Conservation (phyloP, 2,329 filamentous ascomycete species). For the Trichoderma gracile region DNA sequence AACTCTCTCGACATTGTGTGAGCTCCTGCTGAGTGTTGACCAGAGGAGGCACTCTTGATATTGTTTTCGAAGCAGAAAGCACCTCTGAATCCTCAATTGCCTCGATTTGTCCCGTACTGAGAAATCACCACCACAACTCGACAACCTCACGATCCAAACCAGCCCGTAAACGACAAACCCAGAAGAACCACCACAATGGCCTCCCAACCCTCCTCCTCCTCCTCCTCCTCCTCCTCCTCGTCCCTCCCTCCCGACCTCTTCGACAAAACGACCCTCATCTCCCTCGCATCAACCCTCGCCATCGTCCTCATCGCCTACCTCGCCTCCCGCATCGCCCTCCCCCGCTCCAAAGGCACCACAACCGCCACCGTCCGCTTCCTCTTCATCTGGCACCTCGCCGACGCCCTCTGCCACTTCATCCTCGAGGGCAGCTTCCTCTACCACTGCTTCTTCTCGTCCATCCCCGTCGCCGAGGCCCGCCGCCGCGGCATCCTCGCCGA, state of each 20-base stretch:
- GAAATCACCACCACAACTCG: background rate
- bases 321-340: conserved; percentile 49
- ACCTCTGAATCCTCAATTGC: background rate
- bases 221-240: conserved; percentile 27
- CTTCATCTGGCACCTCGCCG: conserved; percentile 94
- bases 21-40: background rate
- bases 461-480: conserved; percentile 38
- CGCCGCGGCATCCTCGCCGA: conserved; percentile 38
- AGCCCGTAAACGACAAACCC: conserved; percentile 4
- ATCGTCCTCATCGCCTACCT: conserved; percentile 53
- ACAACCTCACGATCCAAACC: background rate
- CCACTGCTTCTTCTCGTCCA: conserved; percentile 79
- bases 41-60: background rate
- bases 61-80: background rate
- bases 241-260: conserved; percentile 57
- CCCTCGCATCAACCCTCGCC: conserved; percentile 56
- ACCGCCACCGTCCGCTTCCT: conserved; percentile 67
- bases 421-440: conserved; percentile 92
- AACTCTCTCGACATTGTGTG: background rate
- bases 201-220: background rate
- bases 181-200: conserved; percentile 13
- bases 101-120: background rate
- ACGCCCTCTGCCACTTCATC: conserved; percentile 86
- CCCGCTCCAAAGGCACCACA: conserved; percentile 46
- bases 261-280: conserved; percentile 60